phyloP scores from a whole-genome alignment of 148 eudicot species.

The Rhododendron kiyosumense region DNA sequence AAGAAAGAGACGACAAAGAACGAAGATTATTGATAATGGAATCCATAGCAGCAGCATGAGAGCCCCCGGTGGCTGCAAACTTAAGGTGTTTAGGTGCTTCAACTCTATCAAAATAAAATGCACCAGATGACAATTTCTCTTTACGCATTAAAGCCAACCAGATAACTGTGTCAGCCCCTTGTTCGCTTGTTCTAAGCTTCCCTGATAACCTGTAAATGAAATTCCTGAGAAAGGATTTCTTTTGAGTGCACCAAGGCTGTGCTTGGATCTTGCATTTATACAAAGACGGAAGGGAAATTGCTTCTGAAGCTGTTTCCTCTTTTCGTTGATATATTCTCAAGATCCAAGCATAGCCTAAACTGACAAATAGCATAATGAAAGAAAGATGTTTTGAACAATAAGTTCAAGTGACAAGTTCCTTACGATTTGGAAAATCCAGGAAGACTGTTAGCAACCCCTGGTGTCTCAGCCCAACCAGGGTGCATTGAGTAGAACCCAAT shows the following conservation, averaged over 20 bases:
- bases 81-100: slow-evolving; percentile 82
- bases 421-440: slow-evolving; percentile 76
- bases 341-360: neutral
- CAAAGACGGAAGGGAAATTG: neutral
- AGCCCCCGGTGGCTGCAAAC: slow-evolving; percentile 56
- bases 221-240: neutral
- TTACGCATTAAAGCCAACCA: slow-evolving; percentile 83
- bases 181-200: slow-evolving; percentile 68
- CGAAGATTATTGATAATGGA: slow-evolving; percentile 43
- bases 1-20: slow-evolving; percentile 32
- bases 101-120: slow-evolving; percentile 86
- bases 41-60: slow-evolving; percentile 54
- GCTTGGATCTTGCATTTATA: neutral
- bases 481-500: slow-evolving; percentile 59
- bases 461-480: slow-evolving; percentile 99
- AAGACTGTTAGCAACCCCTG: slow-evolving; percentile 75
- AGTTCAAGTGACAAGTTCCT: neutral
- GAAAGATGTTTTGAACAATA: neutral
- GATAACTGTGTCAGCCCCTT: slow-evolving; percentile 85
- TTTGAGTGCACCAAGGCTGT: neutral
- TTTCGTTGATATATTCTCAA: neutral
- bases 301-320: neutral
- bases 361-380: neutral
- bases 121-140: slow-evolving; percentile 64
- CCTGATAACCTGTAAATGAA: slow-evolving; percentile 48